Base-by-base conservation (phyloP, 768 basidiomycete genomes). In the Hysterangium stoloniferum region DNA sequence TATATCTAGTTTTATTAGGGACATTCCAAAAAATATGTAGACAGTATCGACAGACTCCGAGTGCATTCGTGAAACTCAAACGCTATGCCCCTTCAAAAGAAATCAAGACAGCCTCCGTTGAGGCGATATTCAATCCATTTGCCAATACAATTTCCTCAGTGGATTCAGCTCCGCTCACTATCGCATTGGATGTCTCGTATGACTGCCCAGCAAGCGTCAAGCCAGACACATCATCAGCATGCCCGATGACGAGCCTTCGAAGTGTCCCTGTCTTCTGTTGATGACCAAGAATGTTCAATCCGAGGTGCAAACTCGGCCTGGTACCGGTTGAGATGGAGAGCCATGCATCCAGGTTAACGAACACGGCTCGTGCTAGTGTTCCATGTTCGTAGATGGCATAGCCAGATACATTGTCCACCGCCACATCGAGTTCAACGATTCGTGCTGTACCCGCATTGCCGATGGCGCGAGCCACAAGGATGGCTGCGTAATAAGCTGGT, bases 401-500 rank as follows among this genome's bases (percentile, higher is more conserved):
- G 28, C 78, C 83, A 13, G 80, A 65, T 29, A 83, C 60, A 22
- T 70, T 64, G 25, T 28, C 27, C 54, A 77, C 63, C 55, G 71
- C 58, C n/a, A 82, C 64, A 9, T 52, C 53, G 25, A 84, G 63
- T 61, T 85, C 80, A 6, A 71, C 58, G n/a, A 72, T 65, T 37
- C 63, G 63, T 1, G 72, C 64, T 4, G 56, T 57, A 5, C 73
- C 71, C n/a, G 64, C 69, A 12, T 59, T 54, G 8, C 81, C 78
- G 31, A 83, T 73, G 19, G 76, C 73, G 63, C 80, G 79, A 7
- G 72, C 76, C 31, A 74, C 71, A 34, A 84, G 71, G 50, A 85
- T 71, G 4, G 77, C 79, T 0, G 74, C 77, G 54, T 85, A 85
- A 62, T 84, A 86, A 17, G 73, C 67, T 0, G 83, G 77, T 56